These are phyloP conservation scores for Trapa incisa DNA, from an alignment of 345 rosid genomes.

Conservation along the genomic window DNA sequence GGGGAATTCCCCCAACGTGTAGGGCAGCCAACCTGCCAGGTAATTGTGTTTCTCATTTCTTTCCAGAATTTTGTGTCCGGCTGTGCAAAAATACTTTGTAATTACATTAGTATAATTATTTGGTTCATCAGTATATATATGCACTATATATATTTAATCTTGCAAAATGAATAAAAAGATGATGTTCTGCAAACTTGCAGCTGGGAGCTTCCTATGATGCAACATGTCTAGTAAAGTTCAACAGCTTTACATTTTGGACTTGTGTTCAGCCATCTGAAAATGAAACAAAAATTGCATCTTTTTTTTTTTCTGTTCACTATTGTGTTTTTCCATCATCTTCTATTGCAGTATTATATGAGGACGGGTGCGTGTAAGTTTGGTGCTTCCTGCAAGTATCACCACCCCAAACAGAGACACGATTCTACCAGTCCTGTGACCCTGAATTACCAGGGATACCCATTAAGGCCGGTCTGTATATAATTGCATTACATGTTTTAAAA, in stretches of 20 bases:
- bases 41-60: constrained; percentile 10
- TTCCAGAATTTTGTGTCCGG: background rate
- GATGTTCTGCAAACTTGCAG: too few relatives aligned
- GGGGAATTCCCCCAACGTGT: constrained; percentile 63
- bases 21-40: constrained; percentile 85
- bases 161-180: too few relatives aligned
- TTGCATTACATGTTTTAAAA: background rate
- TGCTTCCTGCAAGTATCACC: constrained; percentile 86
- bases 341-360: constrained; percentile 63
- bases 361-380: constrained; percentile 91
- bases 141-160: too few relatives aligned
- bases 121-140: too few relatives aligned
- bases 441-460: constrained; percentile 65
- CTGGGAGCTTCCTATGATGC: background rate
- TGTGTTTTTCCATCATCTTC: constrained; percentile 1
- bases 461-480: constrained; percentile 63
- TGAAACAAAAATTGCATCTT: background rate
- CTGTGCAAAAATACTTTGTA: too few relatives aligned
- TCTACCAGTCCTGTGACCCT: constrained; percentile 37
- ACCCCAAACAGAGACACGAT: constrained; percentile 66
- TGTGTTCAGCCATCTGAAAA: background rate
- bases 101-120: too few relatives aligned
- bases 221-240: background rate
- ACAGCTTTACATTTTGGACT: background rate
- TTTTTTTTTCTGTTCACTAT: background rate